Conservation (phyloP, 148 eudicot species). For the Dianthus caryophyllus region DNA sequence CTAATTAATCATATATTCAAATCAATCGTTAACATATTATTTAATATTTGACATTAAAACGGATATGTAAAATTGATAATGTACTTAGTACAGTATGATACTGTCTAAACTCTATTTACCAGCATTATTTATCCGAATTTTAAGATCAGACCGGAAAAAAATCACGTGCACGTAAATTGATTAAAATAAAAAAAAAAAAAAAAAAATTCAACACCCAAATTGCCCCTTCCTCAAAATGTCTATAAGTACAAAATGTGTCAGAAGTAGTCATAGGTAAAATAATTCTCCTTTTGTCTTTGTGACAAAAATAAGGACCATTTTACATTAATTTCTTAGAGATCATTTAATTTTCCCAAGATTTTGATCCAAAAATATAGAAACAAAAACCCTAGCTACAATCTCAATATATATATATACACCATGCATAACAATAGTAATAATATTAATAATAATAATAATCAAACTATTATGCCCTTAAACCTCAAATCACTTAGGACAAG, state of each 20-base stretch:
- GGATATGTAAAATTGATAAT: too few relatives aligned
- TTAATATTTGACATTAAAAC: too few relatives aligned
- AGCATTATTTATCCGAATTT: too few relatives aligned
- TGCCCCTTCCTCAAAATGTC: constrained; percentile 14
- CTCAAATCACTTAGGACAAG: constrained; percentile 40
- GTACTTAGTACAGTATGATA: too few relatives aligned
- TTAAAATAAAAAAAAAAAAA: too few relatives aligned
- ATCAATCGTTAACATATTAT: too few relatives aligned
- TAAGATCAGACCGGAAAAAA: too few relatives aligned
- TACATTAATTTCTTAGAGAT: neutral
- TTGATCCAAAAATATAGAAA: constrained; percentile 10
- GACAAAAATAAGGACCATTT: constrained; percentile 29
- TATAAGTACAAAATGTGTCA: constrained; percentile 38
- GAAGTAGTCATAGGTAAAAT: constrained; percentile 35
- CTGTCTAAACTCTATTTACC: too few relatives aligned
- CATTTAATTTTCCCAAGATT: constrained; percentile 5
- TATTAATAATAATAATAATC: neutral
- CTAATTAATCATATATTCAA: too few relatives aligned
- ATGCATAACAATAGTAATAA: neutral
- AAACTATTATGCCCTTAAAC: constrained; percentile 15
- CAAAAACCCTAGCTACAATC: constrained; percentile 21
- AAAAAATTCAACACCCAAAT: neutral
- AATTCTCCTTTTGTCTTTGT: constrained; percentile 37
- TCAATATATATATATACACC: neutral
- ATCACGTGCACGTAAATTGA: too few relatives aligned